Conservation (phyloP, 441 rosid genomes). For the Bocquillonia castaneifolia region DNA sequence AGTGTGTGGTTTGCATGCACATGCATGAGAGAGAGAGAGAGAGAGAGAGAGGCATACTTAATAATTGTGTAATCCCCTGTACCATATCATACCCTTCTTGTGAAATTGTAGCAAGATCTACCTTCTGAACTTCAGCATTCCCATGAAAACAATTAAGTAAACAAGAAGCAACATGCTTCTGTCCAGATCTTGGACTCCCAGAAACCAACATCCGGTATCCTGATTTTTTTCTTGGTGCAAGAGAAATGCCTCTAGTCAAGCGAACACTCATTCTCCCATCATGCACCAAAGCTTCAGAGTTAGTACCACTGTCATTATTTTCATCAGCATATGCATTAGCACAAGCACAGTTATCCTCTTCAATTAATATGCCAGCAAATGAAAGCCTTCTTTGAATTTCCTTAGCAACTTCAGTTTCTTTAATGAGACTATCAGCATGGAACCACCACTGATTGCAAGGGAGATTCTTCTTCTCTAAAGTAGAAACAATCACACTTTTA, state of each 20-base stretch:
- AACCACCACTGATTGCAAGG: constrained; percentile 62
- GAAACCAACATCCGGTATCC: constrained; percentile 76
- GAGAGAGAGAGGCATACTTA: constrained; percentile 51
- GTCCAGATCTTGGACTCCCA: constrained; percentile 82
- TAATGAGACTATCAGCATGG: constrained; percentile 50
- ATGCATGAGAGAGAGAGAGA: constrained; percentile 13
- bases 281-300: constrained; percentile 32
- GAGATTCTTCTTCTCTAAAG: constrained; percentile 50
- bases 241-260: constrained; percentile 31
- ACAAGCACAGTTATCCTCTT: constrained; percentile 40
- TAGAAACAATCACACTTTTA: constrained; percentile 54
- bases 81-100: constrained; percentile 89
- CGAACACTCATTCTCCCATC: constrained; percentile 27
- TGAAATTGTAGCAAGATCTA: constrained; percentile 85
- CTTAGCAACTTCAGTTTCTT: constrained; percentile 53
- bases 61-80: constrained; percentile 71
- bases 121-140: constrained; percentile 75
- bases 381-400: constrained; percentile 62
- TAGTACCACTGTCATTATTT: constrained; percentile 29
- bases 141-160: constrained; percentile 83
- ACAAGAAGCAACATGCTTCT: constrained; percentile 90
- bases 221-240: constrained; percentile 43
- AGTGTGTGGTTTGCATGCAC: neutral
- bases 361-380: constrained; percentile 50
- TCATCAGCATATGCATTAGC: constrained; percentile 42